These are phyloP conservation scores for Aureobasidium musti DNA, from an alignment of 2,329 filamentous ascomycete species.

Conservation along the genomic window DNA sequence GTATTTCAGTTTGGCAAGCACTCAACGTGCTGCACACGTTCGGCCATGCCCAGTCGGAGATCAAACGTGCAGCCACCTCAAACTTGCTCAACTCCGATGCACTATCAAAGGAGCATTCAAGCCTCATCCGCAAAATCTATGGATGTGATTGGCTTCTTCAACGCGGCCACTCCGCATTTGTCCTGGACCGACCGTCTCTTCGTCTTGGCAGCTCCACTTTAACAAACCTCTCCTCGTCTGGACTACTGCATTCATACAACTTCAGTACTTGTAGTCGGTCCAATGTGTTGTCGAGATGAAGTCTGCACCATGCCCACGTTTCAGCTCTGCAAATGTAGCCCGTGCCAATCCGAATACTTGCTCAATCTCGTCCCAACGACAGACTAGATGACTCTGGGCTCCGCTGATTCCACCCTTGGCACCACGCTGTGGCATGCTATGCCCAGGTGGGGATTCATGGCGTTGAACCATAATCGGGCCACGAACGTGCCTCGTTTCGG, in stretches of 20 bases:
- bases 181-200: no score
- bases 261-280: neutral
- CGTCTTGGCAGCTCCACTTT: conserved; percentile 1
- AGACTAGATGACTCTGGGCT: neutral
- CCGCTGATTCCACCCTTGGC: neutral
- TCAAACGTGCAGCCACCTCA: conserved; percentile 17
- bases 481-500: neutral
- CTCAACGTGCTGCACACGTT: neutral
- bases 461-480: neutral
- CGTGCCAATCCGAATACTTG: conserved; percentile 13
- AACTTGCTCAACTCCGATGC: conserved; percentile 23
- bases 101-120: neutral
- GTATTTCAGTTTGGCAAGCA: neutral
- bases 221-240: conserved; percentile 8
- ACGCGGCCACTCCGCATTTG: no score
- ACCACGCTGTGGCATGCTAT: conserved; percentile 5
- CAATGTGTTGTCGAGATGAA: neutral
- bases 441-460: neutral
- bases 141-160: conserved; percentile 1
- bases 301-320: neutral
- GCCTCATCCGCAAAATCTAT: no score
- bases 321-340: neutral
- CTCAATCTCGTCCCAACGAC: neutral
- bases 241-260: neutral
- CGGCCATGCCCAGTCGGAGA: neutral